Conservation (phyloP, 257 asterid genomes). For the Solanum pimpinellifolium region DNA sequence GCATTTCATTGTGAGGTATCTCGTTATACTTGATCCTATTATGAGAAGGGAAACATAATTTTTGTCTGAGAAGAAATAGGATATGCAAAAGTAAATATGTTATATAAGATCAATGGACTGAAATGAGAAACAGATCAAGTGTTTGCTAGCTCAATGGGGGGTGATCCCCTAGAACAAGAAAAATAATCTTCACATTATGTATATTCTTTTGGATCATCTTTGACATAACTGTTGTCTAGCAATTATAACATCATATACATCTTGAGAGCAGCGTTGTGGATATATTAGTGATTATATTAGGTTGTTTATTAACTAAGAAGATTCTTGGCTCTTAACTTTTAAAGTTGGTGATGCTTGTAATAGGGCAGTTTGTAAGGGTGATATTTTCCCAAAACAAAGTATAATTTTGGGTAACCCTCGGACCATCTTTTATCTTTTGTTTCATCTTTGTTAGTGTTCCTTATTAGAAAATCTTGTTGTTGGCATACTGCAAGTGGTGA, state of each 20-base stretch:
- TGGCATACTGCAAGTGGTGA: background rate
- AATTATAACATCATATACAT: background rate
- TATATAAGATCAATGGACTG: background rate
- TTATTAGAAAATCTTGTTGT: background rate
- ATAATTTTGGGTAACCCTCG: background rate
- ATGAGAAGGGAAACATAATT: background rate
- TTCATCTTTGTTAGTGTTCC: background rate
- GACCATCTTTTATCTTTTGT: background rate
- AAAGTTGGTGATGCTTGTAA: background rate
- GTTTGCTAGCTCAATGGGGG: background rate
- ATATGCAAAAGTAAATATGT: background rate
- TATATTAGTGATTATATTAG: background rate
- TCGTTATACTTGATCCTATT: background rate
- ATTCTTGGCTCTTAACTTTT: background rate
- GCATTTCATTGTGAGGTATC: conserved; percentile 60
- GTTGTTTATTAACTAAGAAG: background rate
- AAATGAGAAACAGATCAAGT: background rate
- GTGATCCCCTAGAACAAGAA: background rate
- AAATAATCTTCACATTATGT: background rate
- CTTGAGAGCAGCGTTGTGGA: background rate
- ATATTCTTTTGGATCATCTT: background rate
- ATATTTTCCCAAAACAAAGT: background rate
- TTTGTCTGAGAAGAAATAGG: background rate
- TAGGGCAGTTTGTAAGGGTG: background rate
- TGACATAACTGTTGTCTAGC: background rate